phyloP scores from a whole-genome alignment of 208 protist genomes.

The Wallacemonas sp. region DNA sequence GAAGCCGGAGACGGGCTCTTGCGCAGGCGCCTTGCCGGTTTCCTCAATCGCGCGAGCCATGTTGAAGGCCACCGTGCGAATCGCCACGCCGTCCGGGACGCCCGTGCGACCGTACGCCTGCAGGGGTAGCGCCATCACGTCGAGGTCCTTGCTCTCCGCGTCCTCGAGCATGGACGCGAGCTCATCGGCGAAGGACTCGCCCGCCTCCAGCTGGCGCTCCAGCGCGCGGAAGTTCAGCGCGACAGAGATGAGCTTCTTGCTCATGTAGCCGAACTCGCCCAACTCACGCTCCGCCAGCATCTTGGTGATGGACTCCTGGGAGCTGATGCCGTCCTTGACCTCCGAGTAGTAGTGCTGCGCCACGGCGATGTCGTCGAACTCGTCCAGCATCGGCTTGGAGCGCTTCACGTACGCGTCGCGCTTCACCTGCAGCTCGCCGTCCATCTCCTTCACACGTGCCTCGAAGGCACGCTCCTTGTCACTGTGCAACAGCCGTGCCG shows the following conservation, averaged over 20 bases:
- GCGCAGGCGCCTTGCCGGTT: constrained; percentile 47
- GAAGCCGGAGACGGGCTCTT: constrained; percentile 69
- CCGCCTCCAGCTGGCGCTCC: constrained; percentile 32
- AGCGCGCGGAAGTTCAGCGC: constrained; percentile 80
- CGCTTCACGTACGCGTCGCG: constrained; percentile 45
- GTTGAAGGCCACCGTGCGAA: constrained; percentile 72
- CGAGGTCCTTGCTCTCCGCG: constrained; percentile 74
- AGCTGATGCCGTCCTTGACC: constrained; percentile 42
- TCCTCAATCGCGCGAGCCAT: constrained; percentile 82
- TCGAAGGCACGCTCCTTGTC: constrained; percentile 40
- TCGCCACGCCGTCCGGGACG: constrained; percentile 37
- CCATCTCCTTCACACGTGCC: constrained; percentile 29
- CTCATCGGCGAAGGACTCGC: constrained; percentile 60
- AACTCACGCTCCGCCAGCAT: constrained; percentile 64
- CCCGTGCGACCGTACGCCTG: constrained; percentile 32
- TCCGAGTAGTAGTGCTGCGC: constrained; percentile 87
- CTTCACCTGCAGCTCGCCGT: constrained; percentile 52
- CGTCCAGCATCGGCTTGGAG: constrained; percentile 62
- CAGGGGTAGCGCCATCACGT: constrained; percentile 61
- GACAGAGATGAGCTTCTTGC: constrained; percentile 87
- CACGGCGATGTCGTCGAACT: constrained; percentile 77
- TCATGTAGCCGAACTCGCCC: constrained; percentile 79
- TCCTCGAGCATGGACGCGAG: constrained; percentile 65
- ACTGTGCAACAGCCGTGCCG: constrained; percentile 35
- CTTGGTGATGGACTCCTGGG: constrained; percentile 53